These are phyloP conservation scores for Tritrichomonas foetus DNA, from an alignment of 208 protist species.

Conservation along the genomic window DNA sequence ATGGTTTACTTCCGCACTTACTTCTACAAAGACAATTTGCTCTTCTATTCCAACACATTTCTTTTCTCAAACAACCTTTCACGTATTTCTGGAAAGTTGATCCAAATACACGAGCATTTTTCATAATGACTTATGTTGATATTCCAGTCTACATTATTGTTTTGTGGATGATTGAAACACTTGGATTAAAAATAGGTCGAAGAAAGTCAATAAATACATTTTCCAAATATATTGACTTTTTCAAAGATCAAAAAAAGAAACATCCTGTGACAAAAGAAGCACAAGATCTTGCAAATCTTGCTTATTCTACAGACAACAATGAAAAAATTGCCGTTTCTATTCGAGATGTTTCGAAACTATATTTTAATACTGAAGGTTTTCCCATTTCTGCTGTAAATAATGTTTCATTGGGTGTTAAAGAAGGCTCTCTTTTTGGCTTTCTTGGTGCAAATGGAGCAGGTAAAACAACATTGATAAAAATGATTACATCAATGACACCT, in stretches of 20 bases:
- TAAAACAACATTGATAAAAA: constrained; percentile 46
- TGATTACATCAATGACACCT: constrained; percentile 25
- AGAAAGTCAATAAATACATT: neutral
- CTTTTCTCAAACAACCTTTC: neutral
- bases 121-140: neutral
- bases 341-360: neutral
- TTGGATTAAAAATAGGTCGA: neutral
- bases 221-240: neutral
- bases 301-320: neutral
- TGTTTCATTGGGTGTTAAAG: constrained; percentile 19
- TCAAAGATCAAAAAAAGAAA: neutral
- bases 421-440: constrained; percentile 21
- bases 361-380: constrained; percentile 28
- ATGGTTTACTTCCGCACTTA: neutral
- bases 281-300: neutral
- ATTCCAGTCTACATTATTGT: neutral
- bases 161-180: neutral
- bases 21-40: neutral
- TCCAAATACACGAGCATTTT: neutral
- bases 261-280: neutral
- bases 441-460: constrained; percentile 48
- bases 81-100: neutral
- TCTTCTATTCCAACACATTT: neutral
- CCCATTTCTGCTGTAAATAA: constrained; percentile 17
- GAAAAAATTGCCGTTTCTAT: neutral